A percentile compares a stretch with the other conserved stretches of the same genome.
Conservation (phyloP, 352 stramenopile species). For the Pythium biforme region DNA sequence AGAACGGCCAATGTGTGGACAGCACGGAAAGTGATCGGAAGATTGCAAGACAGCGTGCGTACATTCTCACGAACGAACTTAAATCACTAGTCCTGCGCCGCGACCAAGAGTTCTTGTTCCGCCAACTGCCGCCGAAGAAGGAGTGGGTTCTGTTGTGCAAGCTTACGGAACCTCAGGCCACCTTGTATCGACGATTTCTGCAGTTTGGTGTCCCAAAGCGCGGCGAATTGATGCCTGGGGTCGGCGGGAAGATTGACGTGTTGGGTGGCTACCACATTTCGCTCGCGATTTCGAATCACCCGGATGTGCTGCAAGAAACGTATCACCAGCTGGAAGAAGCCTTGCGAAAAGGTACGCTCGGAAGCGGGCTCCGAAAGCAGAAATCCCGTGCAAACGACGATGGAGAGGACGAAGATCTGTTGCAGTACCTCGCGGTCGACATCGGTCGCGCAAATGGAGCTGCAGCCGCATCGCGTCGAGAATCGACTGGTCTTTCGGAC, state of each 20-base stretch:
- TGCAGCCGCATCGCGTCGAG: background rate
- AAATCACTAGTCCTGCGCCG: slow-evolving; percentile 82
- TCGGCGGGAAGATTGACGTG: slow-evolving; percentile 62
- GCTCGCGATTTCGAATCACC: slow-evolving; percentile 87
- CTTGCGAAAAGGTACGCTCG: slow-evolving; percentile 38
- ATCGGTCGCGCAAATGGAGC: background rate
- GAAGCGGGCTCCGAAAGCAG: slow-evolving; percentile 24
- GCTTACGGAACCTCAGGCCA: slow-evolving; percentile 67
- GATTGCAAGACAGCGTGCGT: slow-evolving; percentile 71
- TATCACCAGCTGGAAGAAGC: slow-evolving; percentile 64
- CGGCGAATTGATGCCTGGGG: slow-evolving; percentile 14
- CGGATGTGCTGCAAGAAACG: slow-evolving; percentile 75
- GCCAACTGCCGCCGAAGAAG: slow-evolving; percentile 85
- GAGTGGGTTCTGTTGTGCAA: slow-evolving; percentile 88
- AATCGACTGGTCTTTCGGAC: slow-evolving; percentile 24
- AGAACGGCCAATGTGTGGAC: slow-evolving; percentile 84
- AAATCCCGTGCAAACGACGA: slow-evolving; percentile 25
- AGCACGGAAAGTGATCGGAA: slow-evolving; percentile 66
- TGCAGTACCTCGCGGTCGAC: slow-evolving; percentile 28
- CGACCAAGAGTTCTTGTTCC: slow-evolving; percentile 83
- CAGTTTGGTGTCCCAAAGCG: slow-evolving; percentile 57
- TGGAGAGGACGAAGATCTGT: slow-evolving; percentile 50
- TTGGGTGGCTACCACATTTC: slow-evolving; percentile 86
- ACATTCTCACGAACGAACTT: slow-evolving; percentile 79
- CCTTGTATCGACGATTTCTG: slow-evolving; percentile 77